Base-by-base conservation (phyloP, 2,329 filamentous ascomycete genomes). In the Pestalotiopsis sp. region DNA sequence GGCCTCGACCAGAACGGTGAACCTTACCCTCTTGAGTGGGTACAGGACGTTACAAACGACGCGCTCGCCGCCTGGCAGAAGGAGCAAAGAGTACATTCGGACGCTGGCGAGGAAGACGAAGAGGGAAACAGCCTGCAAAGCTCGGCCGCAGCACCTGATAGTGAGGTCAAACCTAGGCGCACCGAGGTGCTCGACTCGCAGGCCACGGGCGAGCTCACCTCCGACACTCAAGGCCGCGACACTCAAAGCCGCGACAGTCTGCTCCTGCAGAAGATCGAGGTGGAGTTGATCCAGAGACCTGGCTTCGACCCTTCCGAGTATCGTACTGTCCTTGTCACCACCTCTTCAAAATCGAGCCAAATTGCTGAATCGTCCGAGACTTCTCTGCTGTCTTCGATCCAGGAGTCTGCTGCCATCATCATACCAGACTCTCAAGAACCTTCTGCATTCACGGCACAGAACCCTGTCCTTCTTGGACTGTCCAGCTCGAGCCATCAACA, bases 11-110 rank as follows among this genome's bases (percentile, higher is more conserved):
- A 72, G 2, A 87, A 86, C 52, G 86, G 85, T 20, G 75, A 83
- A 69, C 69, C 71, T 1, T 90, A 84, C 74, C 67, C 77, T 3
- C 84, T 83, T 11, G 85, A 79, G 62, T 91, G 89, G 89, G 87
- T 71, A 57, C 39, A 61, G 9, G 72, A 77, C 72, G 71, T 78
- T 36, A 75, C 74, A 20, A 45, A 57, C 9, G 59, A 25, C 57
- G 76, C 76, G 1, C 72, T 77, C 39, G 39, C 67, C 38, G 71
- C 68, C 25, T 78, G 77, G 77, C 67, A 62, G 65, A 60, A 73
- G 2, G 73, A 65, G 49, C 72, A 74, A 36, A 61, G 6, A 36
- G 31, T 4, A 36, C 27, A 39, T 3, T 66, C 71, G 66, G 20
- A 39, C 67, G 38, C 17, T 25, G 13, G 45, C 49, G 27, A 52